Evolutionary conservation across 2,329 filamentous ascomycete genomes (phyloP), one percentile per base, ranked within the genome.

Genomic region (Diaporthe sp.): DNA sequence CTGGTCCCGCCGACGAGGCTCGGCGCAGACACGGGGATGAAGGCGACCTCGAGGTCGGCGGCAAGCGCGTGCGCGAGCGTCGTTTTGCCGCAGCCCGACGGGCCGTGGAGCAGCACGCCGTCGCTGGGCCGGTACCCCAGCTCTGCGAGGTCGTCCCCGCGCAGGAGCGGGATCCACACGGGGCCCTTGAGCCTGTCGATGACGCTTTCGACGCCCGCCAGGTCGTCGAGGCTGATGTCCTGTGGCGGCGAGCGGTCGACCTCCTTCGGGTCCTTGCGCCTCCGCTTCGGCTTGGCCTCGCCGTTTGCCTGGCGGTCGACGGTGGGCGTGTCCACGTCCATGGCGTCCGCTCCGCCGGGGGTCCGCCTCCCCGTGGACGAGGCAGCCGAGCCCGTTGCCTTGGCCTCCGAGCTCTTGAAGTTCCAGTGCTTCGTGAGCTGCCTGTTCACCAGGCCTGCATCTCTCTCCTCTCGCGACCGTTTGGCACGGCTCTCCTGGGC

Each of bases 1-100:
- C 94, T 97, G 92, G 96, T 97, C 27, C 94, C 94, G 22, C 93
- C 94, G 0, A 97, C 92, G 44, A 97, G 89, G 0, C 93, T 94
- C 1, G 94, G 94, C 0, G 94, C 94, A 0, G 94, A 93, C n/a
- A 97, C 92, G 2, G 94, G 90, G 75, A 97, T 93, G 79, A 95
- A 96, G 0, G 94, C 92, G 3, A 95, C 91, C 1, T 92, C 92
- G 27, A 96, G 86, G 76, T 92, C 91, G 1, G 93, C 93, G 4
- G 94, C 94, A 78, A 94, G 92, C 1, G 94, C 94, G 81, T 95
- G 92, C 13, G 94, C 93, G 74, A 97, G 91, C 86, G 94, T 92
- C 0, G 94, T 97, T 83, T 97, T 97, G 78, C 94, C 94, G 80
- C 94, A 97, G 35, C 94, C 94, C 3, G 94, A 94, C 0, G 94